phyloP scores from a whole-genome alignment of 2,329 filamentous ascomycete species.

The Leptosphaerulina australis region DNA sequence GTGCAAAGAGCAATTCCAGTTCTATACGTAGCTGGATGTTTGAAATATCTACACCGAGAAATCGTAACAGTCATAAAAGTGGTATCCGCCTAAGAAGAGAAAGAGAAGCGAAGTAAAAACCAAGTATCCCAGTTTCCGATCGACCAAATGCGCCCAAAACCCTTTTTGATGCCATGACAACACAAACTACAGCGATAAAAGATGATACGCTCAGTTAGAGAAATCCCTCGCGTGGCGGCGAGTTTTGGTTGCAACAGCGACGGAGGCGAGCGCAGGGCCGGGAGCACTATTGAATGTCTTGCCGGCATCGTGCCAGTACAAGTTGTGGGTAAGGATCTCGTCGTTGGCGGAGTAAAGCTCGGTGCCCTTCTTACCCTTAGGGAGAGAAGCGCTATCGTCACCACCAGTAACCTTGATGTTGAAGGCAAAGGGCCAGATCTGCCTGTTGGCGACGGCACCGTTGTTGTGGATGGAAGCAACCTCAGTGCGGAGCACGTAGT shows the following conservation, averaged over 20 bases:
- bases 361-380: slow-evolving; percentile 39
- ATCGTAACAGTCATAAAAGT: slow-evolving; percentile 12
- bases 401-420: slow-evolving; percentile 44
- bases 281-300: slow-evolving; percentile 31
- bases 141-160: slow-evolving; percentile 6
- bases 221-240: slow-evolving; percentile 38
- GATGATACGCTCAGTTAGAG: slow-evolving; percentile 23
- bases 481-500: slow-evolving; percentile 47
- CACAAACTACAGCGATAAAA: background rate
- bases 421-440: slow-evolving; percentile 47
- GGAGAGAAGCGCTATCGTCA: slow-evolving; percentile 31
- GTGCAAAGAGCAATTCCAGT: slow-evolving; percentile 2
- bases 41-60: slow-evolving; percentile 15
- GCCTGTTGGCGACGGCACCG: slow-evolving; percentile 37
- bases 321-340: slow-evolving; percentile 35
- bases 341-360: slow-evolving; percentile 38
- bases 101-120: slow-evolving; percentile 4
- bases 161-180: slow-evolving; percentile 2
- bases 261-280: slow-evolving; percentile 31
- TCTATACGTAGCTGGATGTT: slow-evolving; percentile 5
- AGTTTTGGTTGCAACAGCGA: slow-evolving; percentile 18
- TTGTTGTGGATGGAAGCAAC: slow-evolving; percentile 46
- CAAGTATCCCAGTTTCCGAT: background rate
- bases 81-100: slow-evolving; percentile 18
- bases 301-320: slow-evolving; percentile 40